Conservation (phyloP, 345 rosid genomes). For the Sonneratia caseolaris region DNA sequence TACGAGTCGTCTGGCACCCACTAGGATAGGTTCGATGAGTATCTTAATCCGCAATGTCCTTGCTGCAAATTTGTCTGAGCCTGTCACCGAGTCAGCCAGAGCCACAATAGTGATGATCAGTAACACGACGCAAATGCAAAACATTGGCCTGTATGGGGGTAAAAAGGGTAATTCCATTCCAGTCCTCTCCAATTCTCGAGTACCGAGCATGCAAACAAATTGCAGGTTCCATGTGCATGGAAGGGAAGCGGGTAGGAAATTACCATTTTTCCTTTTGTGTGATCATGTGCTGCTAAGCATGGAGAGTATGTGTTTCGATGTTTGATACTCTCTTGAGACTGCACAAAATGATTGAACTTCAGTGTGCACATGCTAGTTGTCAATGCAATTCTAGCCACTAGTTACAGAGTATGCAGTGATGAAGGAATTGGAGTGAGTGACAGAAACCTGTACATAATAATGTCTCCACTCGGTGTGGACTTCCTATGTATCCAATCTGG, state of each 20-base stretch:
- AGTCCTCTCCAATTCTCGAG: no score
- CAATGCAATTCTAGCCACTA: not conserved
- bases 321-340: conserved; percentile 24
- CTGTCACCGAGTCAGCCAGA: no score
- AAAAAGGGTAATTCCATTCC: no score
- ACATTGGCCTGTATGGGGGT: no score
- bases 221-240: no score
- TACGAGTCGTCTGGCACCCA: no score
- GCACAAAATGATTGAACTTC: conserved; percentile 6
- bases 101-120: no score
- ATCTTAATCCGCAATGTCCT: no score
- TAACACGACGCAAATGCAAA: no score
- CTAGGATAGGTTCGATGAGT: no score
- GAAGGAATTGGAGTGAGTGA: not conserved
- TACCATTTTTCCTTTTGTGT: not conserved
- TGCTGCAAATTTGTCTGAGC: no score
- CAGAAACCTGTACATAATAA: conserved; percentile 28
- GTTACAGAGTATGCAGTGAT: not conserved
- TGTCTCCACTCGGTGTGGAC: conserved; percentile 25
- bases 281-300: conserved; percentile 12
- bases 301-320: conserved; percentile 18
- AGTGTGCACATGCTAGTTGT: not conserved
- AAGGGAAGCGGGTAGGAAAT: not conserved
- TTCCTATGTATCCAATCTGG: conserved; percentile 44
- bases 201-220: no score